A percentile compares a stretch with the other conserved stretches of the same genome.
phyloP scores from a whole-genome alignment of 345 rosid species.

The Murraya koenigii region DNA sequence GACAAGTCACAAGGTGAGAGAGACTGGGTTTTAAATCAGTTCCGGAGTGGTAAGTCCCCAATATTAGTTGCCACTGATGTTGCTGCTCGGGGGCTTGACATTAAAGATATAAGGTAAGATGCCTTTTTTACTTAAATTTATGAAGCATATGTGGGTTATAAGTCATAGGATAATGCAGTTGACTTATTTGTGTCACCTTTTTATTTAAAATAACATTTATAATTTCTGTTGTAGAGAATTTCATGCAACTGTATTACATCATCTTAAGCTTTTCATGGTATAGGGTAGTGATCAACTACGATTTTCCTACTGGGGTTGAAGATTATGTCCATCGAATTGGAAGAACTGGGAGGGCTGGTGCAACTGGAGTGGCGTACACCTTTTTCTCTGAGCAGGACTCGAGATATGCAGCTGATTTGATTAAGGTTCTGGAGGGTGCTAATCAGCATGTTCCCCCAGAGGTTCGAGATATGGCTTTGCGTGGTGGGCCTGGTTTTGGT shows the following conservation, averaged over 20 bases:
- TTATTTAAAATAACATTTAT: background rate
- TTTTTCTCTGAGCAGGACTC: slow-evolving; percentile 92
- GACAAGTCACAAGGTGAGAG: slow-evolving; percentile 96
- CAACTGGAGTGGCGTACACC: slow-evolving; percentile 89
- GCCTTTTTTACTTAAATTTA: background rate
- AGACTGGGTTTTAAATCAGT: slow-evolving; percentile 93
- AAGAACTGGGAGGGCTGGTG: slow-evolving; percentile 99
- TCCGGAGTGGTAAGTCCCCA: slow-evolving; percentile 74
- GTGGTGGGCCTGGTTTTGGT: slow-evolving; percentile 60
- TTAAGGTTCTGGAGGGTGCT: slow-evolving; percentile 89
- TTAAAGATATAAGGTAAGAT: slow-evolving; percentile 80
- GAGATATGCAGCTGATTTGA: slow-evolving; percentile 79
- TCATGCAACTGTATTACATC: background rate
- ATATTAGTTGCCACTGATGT: slow-evolving; percentile 96
- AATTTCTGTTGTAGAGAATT: background rate
- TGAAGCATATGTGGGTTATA: background rate
- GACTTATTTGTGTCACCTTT: background rate
- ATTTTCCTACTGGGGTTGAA: slow-evolving; percentile 92
- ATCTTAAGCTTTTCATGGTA: slow-evolving; percentile 11
- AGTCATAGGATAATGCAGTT: background rate
- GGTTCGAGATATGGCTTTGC: slow-evolving; percentile 80
- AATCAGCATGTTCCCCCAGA: slow-evolving; percentile 89
- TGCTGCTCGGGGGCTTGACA: slow-evolving; percentile 97
- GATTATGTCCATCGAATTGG: slow-evolving; percentile 99
- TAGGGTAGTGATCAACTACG: slow-evolving; percentile 94